Conservation (phyloP, 805 yeast species). For the Lachancea mirantina region DNA sequence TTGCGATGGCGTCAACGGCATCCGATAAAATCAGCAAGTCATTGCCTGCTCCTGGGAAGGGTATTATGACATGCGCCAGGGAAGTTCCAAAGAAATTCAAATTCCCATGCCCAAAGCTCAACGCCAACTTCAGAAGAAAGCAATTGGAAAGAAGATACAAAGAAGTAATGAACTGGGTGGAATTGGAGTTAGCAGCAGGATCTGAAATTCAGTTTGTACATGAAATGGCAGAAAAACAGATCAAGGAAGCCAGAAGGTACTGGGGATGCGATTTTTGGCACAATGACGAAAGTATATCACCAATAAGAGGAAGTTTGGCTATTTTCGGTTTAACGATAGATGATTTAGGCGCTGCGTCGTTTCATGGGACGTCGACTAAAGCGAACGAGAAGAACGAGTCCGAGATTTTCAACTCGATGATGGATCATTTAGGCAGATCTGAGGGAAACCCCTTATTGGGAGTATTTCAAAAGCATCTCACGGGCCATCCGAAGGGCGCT, state of each 20-base stretch:
- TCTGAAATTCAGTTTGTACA: slow-evolving; percentile 40
- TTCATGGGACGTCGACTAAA: slow-evolving; percentile 97
- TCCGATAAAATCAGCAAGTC: slow-evolving; percentile 87
- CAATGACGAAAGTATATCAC: slow-evolving; percentile 82
- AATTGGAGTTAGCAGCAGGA: slow-evolving; percentile 35
- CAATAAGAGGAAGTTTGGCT: slow-evolving; percentile 88
- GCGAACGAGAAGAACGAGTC: slow-evolving; percentile 96
- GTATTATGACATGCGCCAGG: slow-evolving; percentile 81
- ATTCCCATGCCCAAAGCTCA: slow-evolving; percentile 9
- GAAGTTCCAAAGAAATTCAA: slow-evolving; percentile 47
- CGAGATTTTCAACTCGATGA: slow-evolving; percentile 74
- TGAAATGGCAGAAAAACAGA: slow-evolving; percentile 71
- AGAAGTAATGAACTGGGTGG: slow-evolving; percentile 68
- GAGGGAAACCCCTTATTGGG: slow-evolving; percentile 90
- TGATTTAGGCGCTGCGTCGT: slow-evolving; percentile 85
- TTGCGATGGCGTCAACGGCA: slow-evolving; percentile 79
- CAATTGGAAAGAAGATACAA: slow-evolving; percentile 45
- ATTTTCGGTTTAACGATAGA: slow-evolving; percentile 81
- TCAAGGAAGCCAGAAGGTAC: slow-evolving; percentile 72
- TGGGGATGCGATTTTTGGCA: slow-evolving; percentile 88
- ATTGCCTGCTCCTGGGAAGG: slow-evolving; percentile 92
- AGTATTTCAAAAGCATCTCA: slow-evolving; percentile 90
- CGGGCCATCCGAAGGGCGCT: slow-evolving; percentile 99
- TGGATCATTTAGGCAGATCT: slow-evolving; percentile 82
- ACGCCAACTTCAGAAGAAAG: slow-evolving; percentile 13